Evolutionary conservation across 1,139 yeast species (phyloP), one percentile per base, ranked within the genome.

Genomic region (Lodderomyces elongisporus): DNA sequence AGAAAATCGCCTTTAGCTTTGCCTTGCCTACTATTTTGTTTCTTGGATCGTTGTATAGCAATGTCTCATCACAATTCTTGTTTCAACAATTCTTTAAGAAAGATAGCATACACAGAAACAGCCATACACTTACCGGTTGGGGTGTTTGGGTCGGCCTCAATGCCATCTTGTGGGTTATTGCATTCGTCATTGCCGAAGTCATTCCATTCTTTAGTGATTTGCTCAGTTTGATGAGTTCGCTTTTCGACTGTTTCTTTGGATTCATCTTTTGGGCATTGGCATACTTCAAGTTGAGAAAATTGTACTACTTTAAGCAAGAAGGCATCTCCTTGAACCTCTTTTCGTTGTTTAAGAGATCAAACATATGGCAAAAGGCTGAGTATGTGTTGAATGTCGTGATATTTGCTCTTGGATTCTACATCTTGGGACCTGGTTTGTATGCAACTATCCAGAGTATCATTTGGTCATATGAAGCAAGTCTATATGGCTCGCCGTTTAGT

Each of bases 221-320:
- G 43, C 59, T 77, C 30, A 66, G 79, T 5, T 58, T 77, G 47
- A 75, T 77, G 81, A 69, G 75, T n/a, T 74, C 82, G 3, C 57
- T 77, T 33, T 77, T 77, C 46, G 82, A 75, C 50, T 73, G 80
- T 48, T 77, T 79, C 77, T 77, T 77, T 46, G 82, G 82, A 0
- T 77, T 72, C 47, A 71, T 76, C 14, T 77, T 76, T 47, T 77
- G 82, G 82, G 80, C 79, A n/a, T 66, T 73, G 23, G 81, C 82
- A 0, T 76, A 53, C 51, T 63, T 75, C 48, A 66, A 65, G 44
- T 56, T 70, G 42, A 39, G 36, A 25, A 36, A 34, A 27, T 34
- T 41, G 22, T 38, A 41, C 23, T 60, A 55, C 41, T 56, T 56
- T 18, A 41, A 40, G 30, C 26, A 18, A 23, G 52, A 57, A 13